A percentile compares a stretch with the other conserved stretches of the same genome.
Conservation (phyloP, 768 basidiomycete genomes). For the Tylopilus intermedius region DNA sequence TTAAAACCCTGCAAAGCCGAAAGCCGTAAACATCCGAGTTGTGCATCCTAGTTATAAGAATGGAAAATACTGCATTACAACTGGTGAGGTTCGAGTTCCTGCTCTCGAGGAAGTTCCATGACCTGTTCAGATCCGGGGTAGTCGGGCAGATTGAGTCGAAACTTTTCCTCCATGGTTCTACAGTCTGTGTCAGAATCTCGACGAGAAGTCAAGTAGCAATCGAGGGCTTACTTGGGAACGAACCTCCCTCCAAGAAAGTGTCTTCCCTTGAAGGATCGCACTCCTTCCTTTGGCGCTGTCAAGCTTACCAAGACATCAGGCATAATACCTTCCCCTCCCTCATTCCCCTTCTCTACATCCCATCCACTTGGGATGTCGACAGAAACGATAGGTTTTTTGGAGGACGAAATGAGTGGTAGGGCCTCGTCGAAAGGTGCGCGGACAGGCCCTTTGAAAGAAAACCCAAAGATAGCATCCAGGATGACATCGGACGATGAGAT, state of each 20-base stretch:
- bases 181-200: conserved; percentile 1
- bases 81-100: not conserved
- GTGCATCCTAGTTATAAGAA: not conserved
- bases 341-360: conserved; percentile 80
- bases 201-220: not conserved
- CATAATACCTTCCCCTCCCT: conserved; percentile 49
- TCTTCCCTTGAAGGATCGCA: conserved; percentile 64
- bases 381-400: conserved; percentile 78
- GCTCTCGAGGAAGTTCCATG: conserved; percentile 55
- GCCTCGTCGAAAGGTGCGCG: conserved; percentile 82
- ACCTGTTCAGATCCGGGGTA: conserved; percentile 82
- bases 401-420: conserved; percentile 58
- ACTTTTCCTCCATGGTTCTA: conserved; percentile 71
- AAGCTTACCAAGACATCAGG: conserved; percentile 84
- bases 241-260: conserved; percentile 96
- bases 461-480: conserved; percentile 95
- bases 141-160: conserved; percentile 70
- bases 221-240: conserved; percentile 65
- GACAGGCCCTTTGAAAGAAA: conserved; percentile 91
- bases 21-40: not conserved
- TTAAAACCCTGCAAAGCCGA: no score
- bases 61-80: conserved; percentile 2
- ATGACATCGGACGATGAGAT: conserved; percentile 70
- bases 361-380: conserved; percentile 97
- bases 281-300: conserved; percentile 93